phyloP scores from a whole-genome alignment of 225 moss, liverwort and hornwort species.

The Bryoerythrophyllum caledonicum region DNA sequence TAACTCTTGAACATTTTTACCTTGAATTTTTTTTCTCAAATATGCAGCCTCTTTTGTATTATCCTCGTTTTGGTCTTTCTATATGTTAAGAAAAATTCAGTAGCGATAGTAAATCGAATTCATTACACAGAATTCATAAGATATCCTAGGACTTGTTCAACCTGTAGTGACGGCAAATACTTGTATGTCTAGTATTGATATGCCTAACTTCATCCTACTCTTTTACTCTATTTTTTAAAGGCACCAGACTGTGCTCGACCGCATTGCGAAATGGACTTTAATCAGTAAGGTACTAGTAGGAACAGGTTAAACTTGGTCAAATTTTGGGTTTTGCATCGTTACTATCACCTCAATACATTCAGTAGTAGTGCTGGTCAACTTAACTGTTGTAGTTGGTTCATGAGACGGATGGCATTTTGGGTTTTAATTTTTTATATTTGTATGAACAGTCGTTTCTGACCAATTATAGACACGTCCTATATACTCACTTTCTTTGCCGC shows the following conservation, averaged over 20 bases:
- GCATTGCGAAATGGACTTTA: conserved; percentile 69
- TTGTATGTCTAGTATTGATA: not conserved
- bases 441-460: not conserved
- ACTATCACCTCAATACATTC: not conserved
- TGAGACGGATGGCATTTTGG: not conserved
- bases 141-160: not conserved
- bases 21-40: conserved; percentile 10
- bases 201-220: conserved; percentile 17
- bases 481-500: not conserved
- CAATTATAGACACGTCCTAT: conserved; percentile 16
- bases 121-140: not conserved
- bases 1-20: conserved; percentile 7
- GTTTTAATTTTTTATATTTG: not conserved
- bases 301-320: not conserved
- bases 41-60: conserved; percentile 3
- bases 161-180: not conserved
- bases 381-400: conserved; percentile 2
- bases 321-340: conserved; percentile 1
- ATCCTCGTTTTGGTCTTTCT: not conserved
- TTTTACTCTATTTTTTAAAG: conserved; percentile 33
- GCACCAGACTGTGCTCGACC: conserved; percentile 67
- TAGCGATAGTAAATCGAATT: conserved; percentile 2
- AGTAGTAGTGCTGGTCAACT: conserved; percentile 6
- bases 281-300: conserved; percentile 58
- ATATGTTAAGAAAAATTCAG: not conserved